Percentiles rank a stretch among this genome's conserved stretches.
Evolutionary conservation across 208 protist species (phyloP).

Genomic region (Perkinsela sp.): DNA sequence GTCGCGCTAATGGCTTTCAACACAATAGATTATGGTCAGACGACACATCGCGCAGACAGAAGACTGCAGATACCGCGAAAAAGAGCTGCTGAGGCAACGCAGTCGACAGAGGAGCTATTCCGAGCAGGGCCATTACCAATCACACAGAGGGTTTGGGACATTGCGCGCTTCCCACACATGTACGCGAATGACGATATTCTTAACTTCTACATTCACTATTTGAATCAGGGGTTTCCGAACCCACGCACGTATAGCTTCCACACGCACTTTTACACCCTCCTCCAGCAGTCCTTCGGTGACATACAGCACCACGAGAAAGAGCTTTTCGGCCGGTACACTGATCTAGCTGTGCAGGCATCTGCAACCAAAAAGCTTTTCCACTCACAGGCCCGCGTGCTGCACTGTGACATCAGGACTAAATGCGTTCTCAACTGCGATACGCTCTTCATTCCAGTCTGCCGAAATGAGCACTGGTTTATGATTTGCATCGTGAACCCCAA

Average conservation of each 20-base stretch:
- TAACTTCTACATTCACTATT: not conserved
- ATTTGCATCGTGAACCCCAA: not conserved
- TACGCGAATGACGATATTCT: not conserved
- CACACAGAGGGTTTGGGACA: not conserved
- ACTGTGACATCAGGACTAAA: not conserved
- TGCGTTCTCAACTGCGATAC: not conserved
- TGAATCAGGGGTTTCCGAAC: not conserved
- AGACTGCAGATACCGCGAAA: too few species aligned
- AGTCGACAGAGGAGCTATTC: too few species aligned
- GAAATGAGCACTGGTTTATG: not conserved
- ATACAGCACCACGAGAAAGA: not conserved
- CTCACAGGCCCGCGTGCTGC: not conserved
- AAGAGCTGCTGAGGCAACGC: too few species aligned
- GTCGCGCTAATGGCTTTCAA: too few species aligned
- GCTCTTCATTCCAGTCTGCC: not conserved
- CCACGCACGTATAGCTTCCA: not conserved
- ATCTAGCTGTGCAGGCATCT: not conserved
- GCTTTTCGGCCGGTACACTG: not conserved
- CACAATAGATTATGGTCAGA: too few species aligned
- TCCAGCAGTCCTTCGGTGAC: not conserved
- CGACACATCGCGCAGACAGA: too few species aligned
- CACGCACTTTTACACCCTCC: not conserved
- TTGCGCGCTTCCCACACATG: not conserved
- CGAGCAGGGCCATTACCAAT: not conserved
- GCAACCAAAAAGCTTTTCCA: not conserved